Evolutionary conservation across 768 basidiomycete genomes (phyloP).

Genomic region (Naganishia friedmannii): DNA sequence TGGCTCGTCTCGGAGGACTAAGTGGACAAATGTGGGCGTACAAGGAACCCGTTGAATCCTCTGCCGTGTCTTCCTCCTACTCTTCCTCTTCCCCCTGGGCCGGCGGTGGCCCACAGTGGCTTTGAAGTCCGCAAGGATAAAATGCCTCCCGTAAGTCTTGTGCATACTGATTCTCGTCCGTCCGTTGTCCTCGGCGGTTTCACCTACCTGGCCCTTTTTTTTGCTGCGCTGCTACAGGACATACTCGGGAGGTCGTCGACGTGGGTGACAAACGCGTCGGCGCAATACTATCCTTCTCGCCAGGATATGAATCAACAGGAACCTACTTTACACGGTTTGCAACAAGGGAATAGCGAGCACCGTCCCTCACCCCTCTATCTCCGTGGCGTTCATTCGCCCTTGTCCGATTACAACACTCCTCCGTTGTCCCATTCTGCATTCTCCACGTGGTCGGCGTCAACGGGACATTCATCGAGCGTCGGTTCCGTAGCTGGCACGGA

Average conservation of each 20-base stretch:
- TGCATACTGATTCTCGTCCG: background rate
- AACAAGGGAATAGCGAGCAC: background rate
- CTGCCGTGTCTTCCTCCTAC: background rate
- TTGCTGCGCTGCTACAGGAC: slow-evolving; percentile 33
- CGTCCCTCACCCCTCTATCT: background rate
- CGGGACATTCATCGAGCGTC: slow-evolving; percentile 8
- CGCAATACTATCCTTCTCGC: slow-evolving; percentile 31
- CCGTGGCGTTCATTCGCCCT: slow-evolving; percentile 20
- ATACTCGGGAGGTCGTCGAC: slow-evolving; percentile 48
- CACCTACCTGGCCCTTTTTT: background rate
- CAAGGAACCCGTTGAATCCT: slow-evolving; percentile 28
- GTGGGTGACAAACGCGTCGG: slow-evolving; percentile 50
- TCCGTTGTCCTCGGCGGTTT: background rate
- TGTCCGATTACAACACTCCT: slow-evolving; percentile 24
- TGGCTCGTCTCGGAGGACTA: slow-evolving; percentile 44
- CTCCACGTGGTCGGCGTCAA: slow-evolving; percentile 20
- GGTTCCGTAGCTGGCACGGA: background rate
- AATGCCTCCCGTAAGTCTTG: slow-evolving; percentile 42
- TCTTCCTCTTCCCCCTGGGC: slow-evolving; percentile 32
- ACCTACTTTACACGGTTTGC: background rate
- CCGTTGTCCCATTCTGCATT: slow-evolving; percentile 27
- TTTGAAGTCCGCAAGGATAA: slow-evolving; percentile 50
- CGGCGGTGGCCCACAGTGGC: slow-evolving; percentile 51
- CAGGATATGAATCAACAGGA: slow-evolving; percentile 7
- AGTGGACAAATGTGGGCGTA: slow-evolving; percentile 47